Conservation (phyloP, 208 protist genomes). For the Trypanosoma congolense region DNA sequence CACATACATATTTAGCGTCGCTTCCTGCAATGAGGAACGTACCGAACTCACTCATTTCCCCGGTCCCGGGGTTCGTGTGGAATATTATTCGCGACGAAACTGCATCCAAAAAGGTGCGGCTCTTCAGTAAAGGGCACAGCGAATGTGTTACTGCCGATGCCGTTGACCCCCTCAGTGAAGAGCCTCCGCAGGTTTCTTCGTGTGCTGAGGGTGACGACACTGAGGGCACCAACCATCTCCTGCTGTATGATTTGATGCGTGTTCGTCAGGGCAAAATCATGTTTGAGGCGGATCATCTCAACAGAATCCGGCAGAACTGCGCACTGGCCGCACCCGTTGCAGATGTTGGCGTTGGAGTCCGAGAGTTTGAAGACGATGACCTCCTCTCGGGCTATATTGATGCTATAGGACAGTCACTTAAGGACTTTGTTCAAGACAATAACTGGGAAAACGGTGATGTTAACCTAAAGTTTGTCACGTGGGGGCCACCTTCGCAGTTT, state of each 20-base stretch:
- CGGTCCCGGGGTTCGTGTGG: constrained; percentile 5
- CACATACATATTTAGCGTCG: too few relatives aligned
- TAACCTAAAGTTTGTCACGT: constrained; percentile 78
- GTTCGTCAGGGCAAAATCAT: constrained; percentile 29
- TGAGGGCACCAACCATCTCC: neutral
- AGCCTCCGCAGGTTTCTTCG: too few relatives aligned
- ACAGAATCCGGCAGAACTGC: constrained; percentile 46
- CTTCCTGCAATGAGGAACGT: neutral
- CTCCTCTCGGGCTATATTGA: neutral
- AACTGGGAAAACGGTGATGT: constrained; percentile 15
- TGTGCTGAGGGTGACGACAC: neutral
- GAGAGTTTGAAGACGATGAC: neutral
- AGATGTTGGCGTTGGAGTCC: neutral
- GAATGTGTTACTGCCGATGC: constrained; percentile 8
- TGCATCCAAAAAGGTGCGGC: constrained; percentile 7
- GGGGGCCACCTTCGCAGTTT: constrained; percentile 23
- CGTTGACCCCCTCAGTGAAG: neutral
- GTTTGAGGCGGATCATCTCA: constrained; percentile 50
- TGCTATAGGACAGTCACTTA: neutral
- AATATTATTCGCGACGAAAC: constrained; percentile 19
- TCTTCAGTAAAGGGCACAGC: neutral
- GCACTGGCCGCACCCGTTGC: neutral
- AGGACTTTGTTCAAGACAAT: constrained; percentile 26
- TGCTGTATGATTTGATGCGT: constrained; percentile 82
- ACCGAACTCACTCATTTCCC: neutral